Conservation (phyloP, 805 yeast species). For the Candida rishiriensis region DNA sequence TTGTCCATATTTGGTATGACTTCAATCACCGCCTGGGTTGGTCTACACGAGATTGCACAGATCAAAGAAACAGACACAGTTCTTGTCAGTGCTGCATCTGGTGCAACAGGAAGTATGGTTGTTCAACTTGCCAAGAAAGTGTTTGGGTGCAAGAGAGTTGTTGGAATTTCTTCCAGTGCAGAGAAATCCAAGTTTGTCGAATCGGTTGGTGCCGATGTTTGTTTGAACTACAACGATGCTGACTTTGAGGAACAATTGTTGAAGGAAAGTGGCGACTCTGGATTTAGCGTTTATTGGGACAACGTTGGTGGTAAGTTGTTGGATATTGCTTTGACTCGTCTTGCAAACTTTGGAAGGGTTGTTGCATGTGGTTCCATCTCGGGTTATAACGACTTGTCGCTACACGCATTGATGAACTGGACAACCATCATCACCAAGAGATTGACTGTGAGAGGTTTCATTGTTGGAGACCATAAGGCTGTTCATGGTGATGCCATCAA, state of each 20-base stretch:
- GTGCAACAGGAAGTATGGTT: slow-evolving; percentile 64
- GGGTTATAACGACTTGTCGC: slow-evolving; percentile 44
- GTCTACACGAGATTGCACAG: slow-evolving; percentile 46
- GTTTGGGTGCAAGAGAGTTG: slow-evolving; percentile 49
- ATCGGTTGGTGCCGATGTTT: slow-evolving; percentile 48
- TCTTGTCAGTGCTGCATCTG: slow-evolving; percentile 62
- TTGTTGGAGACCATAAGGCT: slow-evolving; percentile 40
- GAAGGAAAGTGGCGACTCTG: slow-evolving; percentile 42
- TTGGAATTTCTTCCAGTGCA: slow-evolving; percentile 59
- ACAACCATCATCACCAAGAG: slow-evolving; percentile 44
- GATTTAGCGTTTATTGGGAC: slow-evolving; percentile 53
- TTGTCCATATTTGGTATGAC: slow-evolving; percentile 52
- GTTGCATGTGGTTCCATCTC: slow-evolving; percentile 64
- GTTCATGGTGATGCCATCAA: slow-evolving; percentile 35
- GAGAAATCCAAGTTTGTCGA: slow-evolving; percentile 52
- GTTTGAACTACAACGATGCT: slow-evolving; percentile 48
- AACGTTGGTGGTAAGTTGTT: slow-evolving; percentile 61
- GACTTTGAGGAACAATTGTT: slow-evolving; percentile 33
- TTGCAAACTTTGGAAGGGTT: slow-evolving; percentile 40
- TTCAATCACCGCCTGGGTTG: slow-evolving; percentile 58
- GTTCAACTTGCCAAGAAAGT: slow-evolving; percentile 54
- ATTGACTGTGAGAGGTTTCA: slow-evolving; percentile 49
- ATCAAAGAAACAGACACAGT: slow-evolving; percentile 42
- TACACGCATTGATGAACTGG: slow-evolving; percentile 37
- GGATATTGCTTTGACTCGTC: slow-evolving; percentile 36